Base-by-base conservation (phyloP, 2,329 filamentous ascomycete genomes). In the Trichophyton schoenleinii region DNA sequence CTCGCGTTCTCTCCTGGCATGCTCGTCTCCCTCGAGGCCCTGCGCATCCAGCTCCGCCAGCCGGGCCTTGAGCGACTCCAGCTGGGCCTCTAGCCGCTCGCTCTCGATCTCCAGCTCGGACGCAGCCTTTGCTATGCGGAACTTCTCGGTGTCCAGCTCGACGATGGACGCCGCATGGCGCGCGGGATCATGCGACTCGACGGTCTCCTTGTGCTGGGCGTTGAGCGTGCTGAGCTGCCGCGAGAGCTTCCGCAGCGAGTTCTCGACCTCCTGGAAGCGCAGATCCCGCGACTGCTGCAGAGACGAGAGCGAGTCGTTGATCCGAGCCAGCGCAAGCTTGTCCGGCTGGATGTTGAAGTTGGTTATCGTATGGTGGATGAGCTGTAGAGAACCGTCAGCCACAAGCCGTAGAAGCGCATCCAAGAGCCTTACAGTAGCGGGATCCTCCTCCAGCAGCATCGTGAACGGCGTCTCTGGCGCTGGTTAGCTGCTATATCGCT, bases 261-360 rank as follows among this genome's bases (percentile, higher is more conserved):
- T 74, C 69, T 89, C 86, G 65, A 84, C 83, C 60, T 89, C 86
- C 71, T 83, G 81, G 59, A 91, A 81, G 67, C 89, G 88, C 58
- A 90, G 80, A 63, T 89, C 83, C 71, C 94, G 91, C 63, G 90
- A 88, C 70, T 91, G 85, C 68, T 89, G 83, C n/a, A 99, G 85
- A 0, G 88, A 88, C 7, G 85, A 83, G 59, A 96, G 82, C 0
- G 89, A 92, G 72, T 91, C 89, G 73, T 85, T 84, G 71, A 97
- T 87, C 71, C 94, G 90, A 20, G 86, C 80, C 20, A 97, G 83
- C 64, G 89, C 88, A 66, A 85, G 80, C 71, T 91, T 94, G 80
- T 99, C 94, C 9, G 89, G 89, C 20, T 83, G 80, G 70, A 92
- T 95, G 78, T 95, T 94, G 84, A 99, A 99, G 80, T 96, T 96